These are phyloP conservation scores for Acanthamoeba castellanii DNA, from an alignment of 208 protist genomes.

Conservation along the genomic window DNA sequence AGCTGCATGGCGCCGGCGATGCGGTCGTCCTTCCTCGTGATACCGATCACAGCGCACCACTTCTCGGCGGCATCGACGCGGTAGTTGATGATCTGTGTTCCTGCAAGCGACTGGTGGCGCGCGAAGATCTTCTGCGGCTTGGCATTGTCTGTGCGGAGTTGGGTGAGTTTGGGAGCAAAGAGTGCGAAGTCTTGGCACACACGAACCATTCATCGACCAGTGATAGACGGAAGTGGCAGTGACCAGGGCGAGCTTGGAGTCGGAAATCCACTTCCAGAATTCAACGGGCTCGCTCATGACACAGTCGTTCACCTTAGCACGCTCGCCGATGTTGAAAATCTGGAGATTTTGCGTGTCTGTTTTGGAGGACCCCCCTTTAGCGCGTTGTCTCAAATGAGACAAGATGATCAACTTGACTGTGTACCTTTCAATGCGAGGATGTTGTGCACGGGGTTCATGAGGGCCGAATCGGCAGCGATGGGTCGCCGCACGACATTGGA, in stretches of 20 bases:
- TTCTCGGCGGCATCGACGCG: conserved; percentile 93
- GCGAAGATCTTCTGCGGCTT: conserved; percentile 97
- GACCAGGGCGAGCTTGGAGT: conserved; percentile 96
- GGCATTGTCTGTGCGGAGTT: conserved; percentile 87
- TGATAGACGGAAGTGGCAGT: conserved; percentile 97
- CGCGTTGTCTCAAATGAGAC: background rate
- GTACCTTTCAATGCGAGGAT: conserved; percentile 97
- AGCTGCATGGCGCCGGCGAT: conserved; percentile 97
- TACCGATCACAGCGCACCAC: conserved; percentile 97
- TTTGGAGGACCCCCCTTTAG: background rate
- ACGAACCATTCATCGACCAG: conserved; percentile 94
- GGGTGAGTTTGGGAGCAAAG: background rate
- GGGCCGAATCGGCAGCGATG: conserved; percentile 97
- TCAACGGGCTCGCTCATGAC: conserved; percentile 95
- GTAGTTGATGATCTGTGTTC: conserved; percentile 98
- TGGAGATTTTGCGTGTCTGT: conserved; percentile 96
- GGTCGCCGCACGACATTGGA: conserved; percentile 93
- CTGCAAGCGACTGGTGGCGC: conserved; percentile 92
- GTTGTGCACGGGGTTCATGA: conserved; percentile 98
- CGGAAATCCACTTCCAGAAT: conserved; percentile 98
- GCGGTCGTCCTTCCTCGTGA: conserved; percentile 87
- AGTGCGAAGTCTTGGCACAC: background rate
- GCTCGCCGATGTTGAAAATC: conserved; percentile 98
- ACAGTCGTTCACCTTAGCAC: conserved; percentile 96
- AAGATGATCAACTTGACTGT: background rate